Base-by-base conservation (phyloP, 2,329 filamentous ascomycete species). In the Epichloe gansuensis region DNA sequence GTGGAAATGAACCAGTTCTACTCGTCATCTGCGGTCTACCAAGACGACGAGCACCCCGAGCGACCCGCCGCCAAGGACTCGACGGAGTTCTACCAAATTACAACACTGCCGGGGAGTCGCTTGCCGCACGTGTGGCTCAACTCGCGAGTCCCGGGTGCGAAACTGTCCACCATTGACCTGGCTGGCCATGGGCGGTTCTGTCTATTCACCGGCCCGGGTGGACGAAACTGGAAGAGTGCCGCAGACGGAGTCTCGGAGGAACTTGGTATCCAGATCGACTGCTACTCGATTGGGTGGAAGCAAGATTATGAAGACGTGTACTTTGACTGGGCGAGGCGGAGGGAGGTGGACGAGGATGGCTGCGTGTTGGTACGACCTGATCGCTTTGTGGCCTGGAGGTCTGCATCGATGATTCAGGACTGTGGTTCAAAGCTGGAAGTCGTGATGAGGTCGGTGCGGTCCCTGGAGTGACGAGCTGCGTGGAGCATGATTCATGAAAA, bases 51-150 rank as follows among this genome's bases (percentile, higher is more conserved):
- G 59, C 51, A 51, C 4, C 51, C 54, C 9, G 51, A 54, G 3
- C 51, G 58, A 42, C 40, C 51, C 53, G 39, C 55, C 39, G 57
- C 66, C 25, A 58, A 66, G 15, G 71, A 79, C 54, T 61, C 65
- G 0, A 67, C 74, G 5, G 59, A 72, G 12, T 59, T 72, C 40
- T 66, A 76, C 55, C 62, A 68, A 36, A 67, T 70, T 39, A 73
- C 63, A 48, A 83, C 81, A 3, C 80, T 74, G 57, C 81, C 81
- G 0, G 82, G 81, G 7, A 69, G 69, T 34, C 68, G 80, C 2
- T 63, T 84, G 23, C 81, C 82, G 5, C 81, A 85, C 62, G 80
- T 71, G 0, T 84, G 81, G 81, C 64, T 84, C 15, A 77, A 80
- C 63, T 70, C 69, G 21, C 58, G 67, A 6, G 58, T 69, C 11